A percentile compares a stretch with the other conserved stretches of the same genome.
Conservation (phyloP, 1,284 basidiomycete species). For the Malassezia cuniculi region DNA sequence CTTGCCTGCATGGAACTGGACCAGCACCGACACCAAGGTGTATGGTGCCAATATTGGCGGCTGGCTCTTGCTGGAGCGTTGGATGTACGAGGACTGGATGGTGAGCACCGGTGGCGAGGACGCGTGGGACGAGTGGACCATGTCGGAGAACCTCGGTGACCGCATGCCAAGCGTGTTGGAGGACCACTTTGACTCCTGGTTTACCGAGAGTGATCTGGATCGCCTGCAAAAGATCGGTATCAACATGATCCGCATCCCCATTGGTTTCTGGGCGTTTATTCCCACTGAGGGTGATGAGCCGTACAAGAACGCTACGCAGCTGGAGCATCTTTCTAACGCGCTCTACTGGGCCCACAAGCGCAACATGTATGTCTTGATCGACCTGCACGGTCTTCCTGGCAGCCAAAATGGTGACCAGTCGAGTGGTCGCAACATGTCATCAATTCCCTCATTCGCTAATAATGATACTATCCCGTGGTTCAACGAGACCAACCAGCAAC, state of each 20-base stretch:
- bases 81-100: conserved; percentile 48
- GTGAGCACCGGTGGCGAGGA: conserved; percentile 34
- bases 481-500: conserved; percentile 19
- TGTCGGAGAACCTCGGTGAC: conserved; percentile 38
- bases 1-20: conserved; percentile 37
- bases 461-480: conserved; percentile 26
- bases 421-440: conserved; percentile 35
- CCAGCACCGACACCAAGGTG: conserved; percentile 34
- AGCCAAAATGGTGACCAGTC: conserved; percentile 46
- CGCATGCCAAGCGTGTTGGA: conserved; percentile 19
- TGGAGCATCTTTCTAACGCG: conserved; percentile 28
- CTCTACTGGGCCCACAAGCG: conserved; percentile 42
- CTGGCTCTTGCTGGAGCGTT: conserved; percentile 43
- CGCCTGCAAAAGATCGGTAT: conserved; percentile 35
- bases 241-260: conserved; percentile 45
- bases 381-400: conserved; percentile 48
- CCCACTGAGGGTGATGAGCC: conserved; percentile 26
- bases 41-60: conserved; percentile 39
- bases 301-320: conserved; percentile 25
- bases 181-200: conserved; percentile 45
- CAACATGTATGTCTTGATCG: conserved; percentile 47
- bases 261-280: conserved; percentile 44
- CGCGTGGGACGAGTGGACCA: conserved; percentile 45
- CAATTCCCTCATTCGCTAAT: conserved; percentile 18
- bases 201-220: conserved; percentile 46